These are phyloP conservation scores for Rhinocladiella mackenziei DNA, from an alignment of 2,329 filamentous ascomycete genomes.

Conservation along the genomic window DNA sequence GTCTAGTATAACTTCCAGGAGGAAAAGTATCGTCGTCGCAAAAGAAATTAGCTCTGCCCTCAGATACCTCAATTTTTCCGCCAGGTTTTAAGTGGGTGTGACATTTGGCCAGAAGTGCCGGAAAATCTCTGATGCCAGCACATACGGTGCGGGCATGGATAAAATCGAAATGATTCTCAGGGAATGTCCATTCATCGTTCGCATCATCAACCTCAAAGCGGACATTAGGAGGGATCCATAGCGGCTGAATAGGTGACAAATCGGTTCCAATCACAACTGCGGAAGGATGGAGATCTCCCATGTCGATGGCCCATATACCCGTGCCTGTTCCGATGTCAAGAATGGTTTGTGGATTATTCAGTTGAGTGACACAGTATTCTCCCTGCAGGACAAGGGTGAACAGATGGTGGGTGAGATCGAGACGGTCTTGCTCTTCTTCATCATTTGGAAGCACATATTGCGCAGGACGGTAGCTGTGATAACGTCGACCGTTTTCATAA, in stretches of 20 bases:
- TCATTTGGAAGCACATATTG: constrained; percentile 5
- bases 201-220: constrained; percentile 57
- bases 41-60: constrained; percentile 19
- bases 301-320: constrained; percentile 22
- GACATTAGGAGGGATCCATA: constrained; percentile 52
- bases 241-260: constrained; percentile 30
- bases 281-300: constrained; percentile 35
- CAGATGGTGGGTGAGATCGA: constrained; percentile 2
- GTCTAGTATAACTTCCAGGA: constrained; percentile 25
- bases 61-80: constrained; percentile 40
- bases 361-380: not conserved
- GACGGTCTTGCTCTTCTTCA: constrained; percentile 3
- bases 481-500: constrained; percentile 2
- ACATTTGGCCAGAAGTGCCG: constrained; percentile 27
- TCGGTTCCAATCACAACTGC: constrained; percentile 29
- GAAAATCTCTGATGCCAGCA: constrained; percentile 56
- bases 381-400: constrained; percentile 3
- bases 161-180: constrained; percentile 54
- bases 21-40: constrained; percentile 38
- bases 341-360: constrained; percentile 23
- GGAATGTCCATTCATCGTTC: constrained; percentile 55
- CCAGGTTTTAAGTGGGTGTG: constrained; percentile 36
- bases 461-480: constrained; percentile 2
- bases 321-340: constrained; percentile 29
- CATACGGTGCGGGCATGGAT: constrained; percentile 57